These are phyloP conservation scores for Saturnispora gosingensis DNA, from an alignment of 805 yeast species.

Conservation along the genomic window DNA sequence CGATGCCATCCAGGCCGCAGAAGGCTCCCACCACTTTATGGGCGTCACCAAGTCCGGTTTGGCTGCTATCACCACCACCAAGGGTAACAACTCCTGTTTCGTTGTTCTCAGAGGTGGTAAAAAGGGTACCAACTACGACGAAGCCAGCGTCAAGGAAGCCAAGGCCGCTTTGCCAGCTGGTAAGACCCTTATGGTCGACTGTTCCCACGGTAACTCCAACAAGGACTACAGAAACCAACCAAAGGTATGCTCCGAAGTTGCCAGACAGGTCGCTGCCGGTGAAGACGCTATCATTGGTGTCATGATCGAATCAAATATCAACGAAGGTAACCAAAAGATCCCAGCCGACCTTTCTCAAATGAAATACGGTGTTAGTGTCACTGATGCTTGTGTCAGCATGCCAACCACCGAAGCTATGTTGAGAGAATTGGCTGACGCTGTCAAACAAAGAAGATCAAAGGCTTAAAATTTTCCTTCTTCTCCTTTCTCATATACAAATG, in stretches of 20 bases:
- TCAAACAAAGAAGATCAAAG: slow-evolving; percentile 60
- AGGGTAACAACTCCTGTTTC: slow-evolving; percentile 91
- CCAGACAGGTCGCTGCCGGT: slow-evolving; percentile 74
- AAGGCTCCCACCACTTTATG: slow-evolving; percentile 89
- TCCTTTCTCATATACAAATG: background rate
- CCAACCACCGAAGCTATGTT: slow-evolving; percentile 80
- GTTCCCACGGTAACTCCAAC: slow-evolving; percentile 95
- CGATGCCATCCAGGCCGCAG: slow-evolving; percentile 89
- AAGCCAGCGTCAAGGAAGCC: slow-evolving; percentile 64
- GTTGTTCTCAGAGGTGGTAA: slow-evolving; percentile 95
- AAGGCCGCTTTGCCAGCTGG: slow-evolving; percentile 46
- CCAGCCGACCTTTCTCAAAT: slow-evolving; percentile 53
- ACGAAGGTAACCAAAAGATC: slow-evolving; percentile 84
- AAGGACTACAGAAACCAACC: slow-evolving; percentile 96
- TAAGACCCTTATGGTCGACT: slow-evolving; percentile 79
- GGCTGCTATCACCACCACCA: slow-evolving; percentile 92
- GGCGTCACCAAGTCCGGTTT: slow-evolving; percentile 96
- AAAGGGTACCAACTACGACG: slow-evolving; percentile 87
- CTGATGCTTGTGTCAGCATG: slow-evolving; percentile 95
- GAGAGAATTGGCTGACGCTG: slow-evolving; percentile 71
- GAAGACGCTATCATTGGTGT: slow-evolving; percentile 79
- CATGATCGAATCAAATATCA: slow-evolving; percentile 90
- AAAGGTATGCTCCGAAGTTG: slow-evolving; percentile 72
- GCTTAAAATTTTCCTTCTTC: slow-evolving; percentile 5
- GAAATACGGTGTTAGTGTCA: slow-evolving; percentile 91